phyloP scores from a whole-genome alignment of 2,329 filamentous ascomycete genomes.

The Apiospora koreana region DNA sequence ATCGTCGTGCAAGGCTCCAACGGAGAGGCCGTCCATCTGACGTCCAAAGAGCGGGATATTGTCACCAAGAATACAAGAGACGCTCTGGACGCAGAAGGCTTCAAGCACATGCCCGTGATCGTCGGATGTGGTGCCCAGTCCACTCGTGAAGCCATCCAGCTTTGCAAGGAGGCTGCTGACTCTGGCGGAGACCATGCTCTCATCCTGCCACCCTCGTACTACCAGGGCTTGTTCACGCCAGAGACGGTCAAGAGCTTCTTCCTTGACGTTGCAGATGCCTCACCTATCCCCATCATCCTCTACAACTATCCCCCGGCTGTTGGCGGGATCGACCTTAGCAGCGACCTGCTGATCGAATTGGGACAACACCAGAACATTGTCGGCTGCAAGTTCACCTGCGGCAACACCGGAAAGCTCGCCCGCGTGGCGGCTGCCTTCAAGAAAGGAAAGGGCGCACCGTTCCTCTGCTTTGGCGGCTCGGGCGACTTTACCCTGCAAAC shows the following conservation, averaged over 20 bases:
- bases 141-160: conserved; percentile 63
- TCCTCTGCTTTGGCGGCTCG: conserved; percentile 65
- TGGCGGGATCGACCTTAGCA: conserved; percentile 55
- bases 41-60: conserved; percentile 60
- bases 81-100: conserved; percentile 59
- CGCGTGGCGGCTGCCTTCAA: conserved; percentile 36
- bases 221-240: conserved; percentile 57
- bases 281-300: conserved; percentile 60
- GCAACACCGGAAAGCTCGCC: conserved; percentile 53
- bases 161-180: conserved; percentile 63
- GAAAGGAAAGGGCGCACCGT: conserved; percentile 27
- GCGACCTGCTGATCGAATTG: conserved; percentile 54
- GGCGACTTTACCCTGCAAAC: conserved; percentile 67
- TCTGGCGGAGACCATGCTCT: conserved; percentile 68
- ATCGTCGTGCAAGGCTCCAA: conserved; percentile 71
- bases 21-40: conserved; percentile 70
- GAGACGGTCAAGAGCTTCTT: conserved; percentile 62
- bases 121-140: conserved; percentile 68
- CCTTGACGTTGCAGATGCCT: conserved; percentile 53
- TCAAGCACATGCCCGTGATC: conserved; percentile 57
- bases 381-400: conserved; percentile 57
- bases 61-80: conserved; percentile 61
- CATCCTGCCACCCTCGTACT: conserved; percentile 70
- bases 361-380: conserved; percentile 57
- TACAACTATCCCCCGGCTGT: conserved; percentile 63